phyloP scores from a whole-genome alignment of 805 yeast species.

The Candida berthetii region DNA sequence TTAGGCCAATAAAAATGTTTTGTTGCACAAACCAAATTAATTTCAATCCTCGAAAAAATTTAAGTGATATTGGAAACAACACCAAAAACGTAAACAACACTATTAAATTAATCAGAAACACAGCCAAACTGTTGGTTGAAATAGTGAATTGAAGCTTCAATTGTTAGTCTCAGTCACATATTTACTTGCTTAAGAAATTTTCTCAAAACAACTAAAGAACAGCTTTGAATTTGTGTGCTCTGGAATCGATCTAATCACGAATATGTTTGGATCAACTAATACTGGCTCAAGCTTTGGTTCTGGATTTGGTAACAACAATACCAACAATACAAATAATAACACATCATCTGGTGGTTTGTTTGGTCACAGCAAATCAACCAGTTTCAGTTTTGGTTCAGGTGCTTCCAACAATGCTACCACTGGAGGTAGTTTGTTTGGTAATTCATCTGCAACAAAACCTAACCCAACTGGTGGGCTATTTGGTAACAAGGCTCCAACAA shows the following conservation, averaged over 20 bases:
- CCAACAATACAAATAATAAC: conserved; percentile 3
- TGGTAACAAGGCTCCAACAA: conserved; percentile 20
- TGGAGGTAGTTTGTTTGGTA: neutral
- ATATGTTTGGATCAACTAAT: conserved; percentile 11
- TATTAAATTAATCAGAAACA: too few species aligned
- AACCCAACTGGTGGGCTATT: conserved; percentile 12
- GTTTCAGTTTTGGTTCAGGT: conserved; percentile 26
- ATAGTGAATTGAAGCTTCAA: neutral
- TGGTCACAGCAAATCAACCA: conserved; percentile 20
- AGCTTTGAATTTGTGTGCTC: too few species aligned
- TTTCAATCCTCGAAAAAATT: neutral
- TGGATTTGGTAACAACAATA: conserved; percentile 9
- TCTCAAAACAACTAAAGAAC: too few species aligned
- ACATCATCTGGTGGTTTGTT: conserved; percentile 7
- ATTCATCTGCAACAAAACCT: conserved; percentile 11
- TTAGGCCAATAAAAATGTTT: neutral
- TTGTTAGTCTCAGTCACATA: neutral
- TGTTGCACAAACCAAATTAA: neutral
- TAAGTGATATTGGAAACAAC: neutral
- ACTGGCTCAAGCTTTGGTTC: conserved; percentile 3
- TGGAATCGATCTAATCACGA: neutral
- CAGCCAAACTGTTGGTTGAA: neutral
- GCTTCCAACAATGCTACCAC: conserved; percentile 12
- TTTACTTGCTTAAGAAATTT: too few species aligned
- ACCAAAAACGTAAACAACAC: neutral